Conservation (phyloP, 202 grass and related monocot genomes). For the Carex sylvatica region DNA sequence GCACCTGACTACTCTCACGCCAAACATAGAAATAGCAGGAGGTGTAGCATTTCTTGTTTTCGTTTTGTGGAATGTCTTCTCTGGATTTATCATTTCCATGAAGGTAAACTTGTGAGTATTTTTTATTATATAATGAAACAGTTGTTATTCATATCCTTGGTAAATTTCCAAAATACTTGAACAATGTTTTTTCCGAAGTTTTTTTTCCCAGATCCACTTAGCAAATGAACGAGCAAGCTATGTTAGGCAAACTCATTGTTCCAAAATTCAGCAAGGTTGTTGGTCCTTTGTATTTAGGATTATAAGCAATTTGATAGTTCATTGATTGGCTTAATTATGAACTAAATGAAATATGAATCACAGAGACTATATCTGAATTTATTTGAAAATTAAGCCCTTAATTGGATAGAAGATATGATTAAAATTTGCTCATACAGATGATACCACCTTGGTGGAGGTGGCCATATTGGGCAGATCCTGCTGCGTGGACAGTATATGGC, state of each 20-base stretch:
- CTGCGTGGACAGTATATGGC: slow-evolving; percentile 87
- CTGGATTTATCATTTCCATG: slow-evolving; percentile 75
- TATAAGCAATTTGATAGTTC: background rate
- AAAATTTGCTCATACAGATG: slow-evolving; percentile 52
- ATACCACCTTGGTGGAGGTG: slow-evolving; percentile 97
- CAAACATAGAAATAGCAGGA: slow-evolving; percentile 85
- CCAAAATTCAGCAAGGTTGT: background rate
- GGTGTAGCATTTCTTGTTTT: slow-evolving; percentile 77
- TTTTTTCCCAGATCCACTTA: background rate
- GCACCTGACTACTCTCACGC: no score
- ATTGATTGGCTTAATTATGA: background rate
- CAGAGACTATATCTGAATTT: background rate
- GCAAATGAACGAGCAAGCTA: background rate
- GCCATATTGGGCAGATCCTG: slow-evolving; percentile 89
- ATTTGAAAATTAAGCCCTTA: background rate
- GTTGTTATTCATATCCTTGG: background rate
- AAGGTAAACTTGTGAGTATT: slow-evolving; percentile 41
- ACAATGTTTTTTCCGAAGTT: background rate
- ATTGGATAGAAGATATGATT: background rate
- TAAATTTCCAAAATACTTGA: background rate
- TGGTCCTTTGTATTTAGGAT: background rate
- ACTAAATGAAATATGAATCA: background rate
- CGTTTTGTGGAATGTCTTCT: slow-evolving; percentile 87
- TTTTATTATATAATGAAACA: background rate
- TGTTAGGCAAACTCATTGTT: background rate